phyloP scores from a whole-genome alignment of 2,329 filamentous ascomycete species.

The Hymenoscyphus albidus region DNA sequence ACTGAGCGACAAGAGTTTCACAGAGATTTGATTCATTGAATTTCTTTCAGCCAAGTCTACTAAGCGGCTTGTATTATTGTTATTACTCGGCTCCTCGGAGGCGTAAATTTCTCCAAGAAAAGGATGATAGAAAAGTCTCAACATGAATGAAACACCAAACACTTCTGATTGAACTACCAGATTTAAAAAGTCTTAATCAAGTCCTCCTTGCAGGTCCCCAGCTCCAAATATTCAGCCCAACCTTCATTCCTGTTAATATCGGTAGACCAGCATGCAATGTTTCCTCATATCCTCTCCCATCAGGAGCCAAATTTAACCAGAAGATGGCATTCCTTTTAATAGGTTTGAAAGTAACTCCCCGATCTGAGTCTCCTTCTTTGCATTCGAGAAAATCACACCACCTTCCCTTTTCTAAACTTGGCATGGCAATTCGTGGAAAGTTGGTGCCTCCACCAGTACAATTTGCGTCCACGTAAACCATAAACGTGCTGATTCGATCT shows the following conservation, averaged over 20 bases:
- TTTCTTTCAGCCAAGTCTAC: too few relatives aligned
- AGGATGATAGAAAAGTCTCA: neutral
- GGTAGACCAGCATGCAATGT: constrained; percentile 60
- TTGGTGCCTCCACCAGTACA: constrained; percentile 58
- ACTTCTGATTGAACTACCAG: neutral
- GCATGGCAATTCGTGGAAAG: constrained; percentile 49
- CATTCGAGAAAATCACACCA: constrained; percentile 60
- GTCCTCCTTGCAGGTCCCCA: constrained; percentile 40
- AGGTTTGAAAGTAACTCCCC: constrained; percentile 55
- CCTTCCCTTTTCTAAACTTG: constrained; percentile 37
- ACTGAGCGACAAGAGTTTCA: too few relatives aligned
- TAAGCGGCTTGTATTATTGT: too few relatives aligned
- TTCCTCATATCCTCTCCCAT: constrained; percentile 54
- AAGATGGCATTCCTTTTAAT: constrained; percentile 56
- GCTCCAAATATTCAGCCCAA: constrained; percentile 63
- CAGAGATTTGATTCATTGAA: too few relatives aligned
- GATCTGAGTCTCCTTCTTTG: constrained; percentile 23
- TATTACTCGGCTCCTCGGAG: too few relatives aligned
- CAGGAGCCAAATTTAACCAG: constrained; percentile 56
- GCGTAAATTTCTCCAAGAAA: too few relatives aligned
- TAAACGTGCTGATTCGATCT: constrained; percentile 53
- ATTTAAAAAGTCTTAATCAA: neutral
- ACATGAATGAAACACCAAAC: neutral
- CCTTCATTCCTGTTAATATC: constrained; percentile 51
- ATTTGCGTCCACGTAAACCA: constrained; percentile 54